Percentiles rank a stretch among this genome's conserved stretches.
Evolutionary conservation across 176 grass and related monocot species (phyloP).

Genomic region (Phyllostachys edulis): DNA sequence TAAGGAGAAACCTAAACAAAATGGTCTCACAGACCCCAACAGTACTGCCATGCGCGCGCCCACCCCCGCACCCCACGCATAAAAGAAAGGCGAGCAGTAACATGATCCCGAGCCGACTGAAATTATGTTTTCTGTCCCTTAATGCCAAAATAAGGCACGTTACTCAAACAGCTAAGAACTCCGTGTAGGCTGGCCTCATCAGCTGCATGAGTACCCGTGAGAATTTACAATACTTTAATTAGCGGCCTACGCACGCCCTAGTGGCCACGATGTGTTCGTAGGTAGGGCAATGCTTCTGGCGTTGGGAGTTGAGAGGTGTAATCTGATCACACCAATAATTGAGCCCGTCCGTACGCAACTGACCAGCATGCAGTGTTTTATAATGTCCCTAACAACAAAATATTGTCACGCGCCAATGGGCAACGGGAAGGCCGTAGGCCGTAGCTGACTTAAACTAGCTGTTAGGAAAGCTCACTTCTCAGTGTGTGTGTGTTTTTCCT

Average conservation of each 20-base stretch:
- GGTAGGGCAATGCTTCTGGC: not conserved
- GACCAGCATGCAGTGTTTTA: not conserved
- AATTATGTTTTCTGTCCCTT: not conserved
- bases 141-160: not conserved
- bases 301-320: slow-evolving; percentile 28
- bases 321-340: slow-evolving; percentile 42
- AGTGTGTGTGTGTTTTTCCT: too few species aligned
- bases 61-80: not conserved
- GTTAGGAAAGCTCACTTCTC: not conserved
- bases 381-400: not conserved
- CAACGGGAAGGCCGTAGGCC: not conserved
- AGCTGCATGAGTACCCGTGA: not conserved
- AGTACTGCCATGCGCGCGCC: slow-evolving; percentile 4
- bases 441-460: not conserved
- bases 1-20: slow-evolving; percentile 2
- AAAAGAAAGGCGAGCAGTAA: slow-evolving; percentile 1
- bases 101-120: slow-evolving; percentile 24
- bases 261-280: not conserved
- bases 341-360: slow-evolving; percentile 13
- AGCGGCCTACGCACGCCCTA: not conserved
- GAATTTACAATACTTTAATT: not conserved
- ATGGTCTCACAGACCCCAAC: slow-evolving; percentile 43
- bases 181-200: not conserved
- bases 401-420: slow-evolving; percentile 20
- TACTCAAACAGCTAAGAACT: not conserved